Conservation (phyloP, 331 rosid genomes). For the Acacia pycnantha region DNA sequence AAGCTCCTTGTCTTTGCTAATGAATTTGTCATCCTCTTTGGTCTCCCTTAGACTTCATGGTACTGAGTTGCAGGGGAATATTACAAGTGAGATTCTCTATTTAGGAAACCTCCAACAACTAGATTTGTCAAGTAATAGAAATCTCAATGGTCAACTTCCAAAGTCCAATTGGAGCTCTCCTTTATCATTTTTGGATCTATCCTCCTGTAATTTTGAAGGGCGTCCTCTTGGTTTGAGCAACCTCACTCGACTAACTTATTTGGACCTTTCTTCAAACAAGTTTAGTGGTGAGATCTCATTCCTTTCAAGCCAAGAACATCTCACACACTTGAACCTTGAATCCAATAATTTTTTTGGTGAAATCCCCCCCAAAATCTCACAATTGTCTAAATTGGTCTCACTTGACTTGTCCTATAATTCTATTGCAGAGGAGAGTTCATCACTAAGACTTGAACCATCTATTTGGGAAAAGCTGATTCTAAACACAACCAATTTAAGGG, state of each 20-base stretch:
- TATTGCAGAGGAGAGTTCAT: background rate
- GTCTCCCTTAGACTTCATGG: too few species aligned
- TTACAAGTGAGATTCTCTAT: background rate
- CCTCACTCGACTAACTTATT: too few species aligned
- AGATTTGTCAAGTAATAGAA: rapidly evolving
- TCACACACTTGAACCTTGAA: background rate
- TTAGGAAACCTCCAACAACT: background rate
- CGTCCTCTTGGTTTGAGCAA: too few species aligned
- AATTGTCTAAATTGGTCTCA: conserved; percentile 4
- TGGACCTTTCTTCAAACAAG: too few species aligned
- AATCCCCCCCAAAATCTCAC: background rate
- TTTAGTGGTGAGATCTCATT: too few species aligned
- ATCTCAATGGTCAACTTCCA: too few species aligned
- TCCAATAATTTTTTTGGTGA: background rate
- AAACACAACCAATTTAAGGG: background rate
- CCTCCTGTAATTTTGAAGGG: too few species aligned
- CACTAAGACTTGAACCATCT: background rate
- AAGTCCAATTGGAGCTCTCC: too few species aligned
- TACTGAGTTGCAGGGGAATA: background rate
- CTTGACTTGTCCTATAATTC: background rate
- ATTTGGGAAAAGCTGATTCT: background rate
- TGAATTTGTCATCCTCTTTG: too few species aligned
- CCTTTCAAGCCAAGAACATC: background rate
- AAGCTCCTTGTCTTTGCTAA: too few species aligned
- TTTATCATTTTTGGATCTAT: too few species aligned